Evolutionary conservation across 108 stramenopile species (phyloP).

Genomic region (Skeletonema grethae): DNA sequence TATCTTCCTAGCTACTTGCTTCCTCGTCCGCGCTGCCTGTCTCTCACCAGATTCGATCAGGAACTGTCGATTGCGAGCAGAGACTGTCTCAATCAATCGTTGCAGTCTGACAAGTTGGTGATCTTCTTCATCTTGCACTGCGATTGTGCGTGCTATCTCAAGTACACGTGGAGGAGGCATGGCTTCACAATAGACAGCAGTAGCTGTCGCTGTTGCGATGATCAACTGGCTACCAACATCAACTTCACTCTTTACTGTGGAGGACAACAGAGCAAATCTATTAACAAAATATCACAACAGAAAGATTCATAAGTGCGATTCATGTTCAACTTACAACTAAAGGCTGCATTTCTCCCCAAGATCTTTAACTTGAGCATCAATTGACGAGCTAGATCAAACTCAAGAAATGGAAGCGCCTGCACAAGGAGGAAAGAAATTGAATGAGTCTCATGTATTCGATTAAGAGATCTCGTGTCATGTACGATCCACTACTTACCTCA

Average conservation of each 20-base stretch:
- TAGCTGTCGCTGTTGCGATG: conserved; percentile 83
- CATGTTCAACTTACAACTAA: conserved; percentile 50
- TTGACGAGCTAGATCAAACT: conserved; percentile 95
- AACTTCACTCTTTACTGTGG: conserved; percentile 62
- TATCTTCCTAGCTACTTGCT: conserved; percentile 53
- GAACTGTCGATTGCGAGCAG: conserved; percentile 70
- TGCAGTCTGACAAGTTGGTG: conserved; percentile 80
- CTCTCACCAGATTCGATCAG: conserved; percentile 64
- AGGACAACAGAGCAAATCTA: neutral
- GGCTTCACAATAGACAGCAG: conserved; percentile 88
- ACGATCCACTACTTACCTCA: conserved; percentile 16
- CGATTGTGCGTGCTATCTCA: conserved; percentile 85
- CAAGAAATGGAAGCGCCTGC: conserved; percentile 91
- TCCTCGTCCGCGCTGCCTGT: conserved; percentile 57
- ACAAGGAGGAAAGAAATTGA: neutral
- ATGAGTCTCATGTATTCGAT: neutral
- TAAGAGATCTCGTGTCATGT: neutral
- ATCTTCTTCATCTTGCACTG: conserved; percentile 82
- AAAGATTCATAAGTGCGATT: neutral
- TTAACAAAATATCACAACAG: neutral
- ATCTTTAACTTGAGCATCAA: conserved; percentile 96
- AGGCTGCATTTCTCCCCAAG: conserved; percentile 91
- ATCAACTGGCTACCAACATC: conserved; percentile 85
- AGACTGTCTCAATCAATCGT: conserved; percentile 76
- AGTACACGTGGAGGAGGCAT: conserved; percentile 88